Conservation (phyloP, 2,329 filamentous ascomycete species). For the Cladophialophora immunda region DNA sequence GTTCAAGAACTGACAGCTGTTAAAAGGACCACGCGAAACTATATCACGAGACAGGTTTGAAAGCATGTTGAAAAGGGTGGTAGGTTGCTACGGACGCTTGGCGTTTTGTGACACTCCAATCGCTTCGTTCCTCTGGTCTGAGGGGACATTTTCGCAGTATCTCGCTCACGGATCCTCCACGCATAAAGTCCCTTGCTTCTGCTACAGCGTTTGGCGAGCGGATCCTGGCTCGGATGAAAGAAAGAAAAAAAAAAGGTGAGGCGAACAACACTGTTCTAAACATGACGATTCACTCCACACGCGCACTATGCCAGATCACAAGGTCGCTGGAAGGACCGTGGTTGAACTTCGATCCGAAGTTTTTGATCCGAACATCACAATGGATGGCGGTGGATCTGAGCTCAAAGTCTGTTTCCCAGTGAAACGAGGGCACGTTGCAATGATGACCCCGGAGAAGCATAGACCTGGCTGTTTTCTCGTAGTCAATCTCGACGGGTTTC, state of each 20-base stretch:
- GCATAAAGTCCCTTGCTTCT: conserved; percentile 8
- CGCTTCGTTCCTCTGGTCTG: background rate
- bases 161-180: background rate
- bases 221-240: background rate
- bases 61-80: background rate
- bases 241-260: conserved; percentile 1
- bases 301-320: background rate
- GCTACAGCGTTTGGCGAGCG: background rate
- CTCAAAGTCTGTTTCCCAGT: background rate
- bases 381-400: background rate
- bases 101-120: background rate
- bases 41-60: conserved; percentile 4
- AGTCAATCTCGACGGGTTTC: conserved; percentile 7
- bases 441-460: no score
- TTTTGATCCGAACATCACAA: background rate
- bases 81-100: background rate
- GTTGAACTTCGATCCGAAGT: conserved; percentile 13
- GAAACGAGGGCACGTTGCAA: conserved; percentile 7
- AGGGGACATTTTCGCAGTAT: background rate
- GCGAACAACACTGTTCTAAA: background rate
- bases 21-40: background rate
- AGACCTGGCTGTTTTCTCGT: background rate
- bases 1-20: conserved; percentile 2
- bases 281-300: background rate
- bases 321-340: background rate